phyloP scores from a whole-genome alignment of 352 stramenopile genomes.

The Globisporangium splendens region DNA sequence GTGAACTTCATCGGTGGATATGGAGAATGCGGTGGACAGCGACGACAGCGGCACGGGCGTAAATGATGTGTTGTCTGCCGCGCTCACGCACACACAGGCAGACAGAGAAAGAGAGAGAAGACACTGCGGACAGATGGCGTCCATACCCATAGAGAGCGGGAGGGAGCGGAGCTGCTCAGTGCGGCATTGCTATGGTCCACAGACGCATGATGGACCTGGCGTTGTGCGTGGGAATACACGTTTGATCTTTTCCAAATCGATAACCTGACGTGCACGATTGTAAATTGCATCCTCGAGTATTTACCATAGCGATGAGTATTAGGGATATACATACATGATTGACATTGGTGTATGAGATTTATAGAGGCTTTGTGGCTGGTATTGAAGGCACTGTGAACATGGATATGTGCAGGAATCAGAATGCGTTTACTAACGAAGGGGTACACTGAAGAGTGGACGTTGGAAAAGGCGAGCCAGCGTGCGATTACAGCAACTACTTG shows the following conservation, averaged over 20 bases:
- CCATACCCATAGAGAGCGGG: not conserved
- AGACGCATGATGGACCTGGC: not conserved
- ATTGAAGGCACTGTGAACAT: not conserved
- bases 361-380: not conserved
- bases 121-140: no score
- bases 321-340: no score
- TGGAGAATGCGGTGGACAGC: not conserved
- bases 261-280: not conserved
- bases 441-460: no score
- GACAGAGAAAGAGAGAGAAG: not conserved
- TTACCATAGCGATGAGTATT: no score
- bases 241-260: not conserved
- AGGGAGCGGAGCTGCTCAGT: not conserved
- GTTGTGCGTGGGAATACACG: not conserved
- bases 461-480: no score
- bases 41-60: not conserved
- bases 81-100: not conserved
- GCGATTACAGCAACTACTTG: no score
- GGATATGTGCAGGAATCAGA: no score
- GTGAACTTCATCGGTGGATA: conserved; percentile 8
- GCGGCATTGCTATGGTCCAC: not conserved
- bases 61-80: no score
- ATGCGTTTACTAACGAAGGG: no score
- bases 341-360: not conserved
- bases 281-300: no score